phyloP scores from a whole-genome alignment of 305 asterid species.

The Vinca major region DNA sequence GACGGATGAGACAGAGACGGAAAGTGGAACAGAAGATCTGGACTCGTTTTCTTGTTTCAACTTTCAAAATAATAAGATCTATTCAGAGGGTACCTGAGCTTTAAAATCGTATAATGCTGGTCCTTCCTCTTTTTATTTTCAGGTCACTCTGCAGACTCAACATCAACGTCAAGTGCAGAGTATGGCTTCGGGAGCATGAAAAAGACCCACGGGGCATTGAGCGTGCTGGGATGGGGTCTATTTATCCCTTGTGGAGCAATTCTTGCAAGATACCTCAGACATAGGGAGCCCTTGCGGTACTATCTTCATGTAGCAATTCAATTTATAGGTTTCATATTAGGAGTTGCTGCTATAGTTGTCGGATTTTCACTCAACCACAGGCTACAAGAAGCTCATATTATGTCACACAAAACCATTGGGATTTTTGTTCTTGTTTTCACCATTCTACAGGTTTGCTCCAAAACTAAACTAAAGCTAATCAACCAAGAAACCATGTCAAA shows the following conservation, averaged over 20 bases:
- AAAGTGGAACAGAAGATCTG: no score
- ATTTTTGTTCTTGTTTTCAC: slow-evolving; percentile 57
- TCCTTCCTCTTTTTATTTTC: slow-evolving; percentile 14
- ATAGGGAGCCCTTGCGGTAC: slow-evolving; percentile 52
- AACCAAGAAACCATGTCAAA: background rate
- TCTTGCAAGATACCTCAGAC: slow-evolving; percentile 65
- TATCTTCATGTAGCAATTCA: slow-evolving; percentile 66
- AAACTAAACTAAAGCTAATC: slow-evolving; percentile 3
- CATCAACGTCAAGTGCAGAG: slow-evolving; percentile 18
- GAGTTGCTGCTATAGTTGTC: slow-evolving; percentile 54
- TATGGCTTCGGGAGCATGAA: slow-evolving; percentile 25
- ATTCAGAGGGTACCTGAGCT: background rate
- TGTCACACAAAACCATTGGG: slow-evolving; percentile 76
- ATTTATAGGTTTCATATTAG: slow-evolving; percentile 62
- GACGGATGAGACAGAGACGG: no score
- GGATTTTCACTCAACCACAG: slow-evolving; percentile 57
- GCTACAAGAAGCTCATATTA: slow-evolving; percentile 43
- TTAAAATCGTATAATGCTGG: background rate
- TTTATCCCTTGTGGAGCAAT: slow-evolving; percentile 75
- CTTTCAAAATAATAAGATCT: no score
- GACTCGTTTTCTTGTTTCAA: no score
- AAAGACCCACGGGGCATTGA: slow-evolving; percentile 71
- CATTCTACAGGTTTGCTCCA: slow-evolving; percentile 56
- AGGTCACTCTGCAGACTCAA: slow-evolving; percentile 34
- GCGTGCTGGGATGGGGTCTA: slow-evolving; percentile 68